Conservation (phyloP, 805 yeast genomes). For the Metschnikowia sp. region DNA sequence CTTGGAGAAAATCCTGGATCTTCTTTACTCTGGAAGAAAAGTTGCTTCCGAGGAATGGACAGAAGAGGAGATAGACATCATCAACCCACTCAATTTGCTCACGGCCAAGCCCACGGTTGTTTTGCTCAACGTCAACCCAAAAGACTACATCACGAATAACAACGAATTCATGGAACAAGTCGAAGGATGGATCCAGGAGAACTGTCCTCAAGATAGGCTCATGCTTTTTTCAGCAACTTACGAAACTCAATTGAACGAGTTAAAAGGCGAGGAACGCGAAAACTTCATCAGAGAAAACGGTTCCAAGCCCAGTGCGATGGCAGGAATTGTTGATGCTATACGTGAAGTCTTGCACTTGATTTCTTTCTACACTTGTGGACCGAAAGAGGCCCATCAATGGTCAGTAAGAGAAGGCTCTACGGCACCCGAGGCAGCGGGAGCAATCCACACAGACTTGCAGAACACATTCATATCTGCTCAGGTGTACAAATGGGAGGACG, state of each 20-base stretch:
- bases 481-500: slow-evolving; percentile 80
- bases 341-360: slow-evolving; percentile 46
- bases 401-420: slow-evolving; percentile 87
- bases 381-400: slow-evolving; percentile 98
- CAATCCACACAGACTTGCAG: slow-evolving; percentile 92
- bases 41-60: slow-evolving; percentile 61
- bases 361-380: slow-evolving; percentile 94
- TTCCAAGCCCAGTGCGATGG: slow-evolving; percentile 46
- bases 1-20: slow-evolving; percentile 30
- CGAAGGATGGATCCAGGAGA: slow-evolving; percentile 60
- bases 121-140: slow-evolving; percentile 67
- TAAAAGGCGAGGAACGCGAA: slow-evolving; percentile 11
- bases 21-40: slow-evolving; percentile 50
- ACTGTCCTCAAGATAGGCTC: slow-evolving; percentile 55
- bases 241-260: slow-evolving; percentile 34
- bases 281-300: slow-evolving; percentile 29
- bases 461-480: slow-evolving; percentile 93
- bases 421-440: slow-evolving; percentile 99
- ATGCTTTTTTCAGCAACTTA: slow-evolving; percentile 44
- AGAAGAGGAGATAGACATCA: slow-evolving; percentile 56
- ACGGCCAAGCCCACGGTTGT: slow-evolving; percentile 89
- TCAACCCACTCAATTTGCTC: slow-evolving; percentile 68
- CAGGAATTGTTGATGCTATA: slow-evolving; percentile 49
- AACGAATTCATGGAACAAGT: slow-evolving; percentile 53
- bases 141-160: slow-evolving; percentile 54